These are phyloP conservation scores for Phaffomyces opuntiae DNA, from an alignment of 805 yeast genomes.

Conservation along the genomic window DNA sequence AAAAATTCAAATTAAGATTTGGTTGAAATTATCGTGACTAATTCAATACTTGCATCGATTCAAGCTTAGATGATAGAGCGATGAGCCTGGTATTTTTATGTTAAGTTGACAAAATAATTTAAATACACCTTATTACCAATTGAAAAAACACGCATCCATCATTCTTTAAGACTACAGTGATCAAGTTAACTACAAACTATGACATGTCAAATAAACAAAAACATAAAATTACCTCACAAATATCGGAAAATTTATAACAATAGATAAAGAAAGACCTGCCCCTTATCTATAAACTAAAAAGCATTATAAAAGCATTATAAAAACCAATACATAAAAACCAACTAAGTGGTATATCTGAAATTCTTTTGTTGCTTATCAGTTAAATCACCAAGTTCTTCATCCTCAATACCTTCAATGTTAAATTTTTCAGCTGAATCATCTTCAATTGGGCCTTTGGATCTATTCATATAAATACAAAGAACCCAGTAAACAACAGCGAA, in stretches of 20 bases:
- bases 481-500: constrained; percentile 29
- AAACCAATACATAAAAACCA: neutral
- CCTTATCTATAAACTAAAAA: neutral
- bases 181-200: too few species aligned
- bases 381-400: constrained; percentile 30
- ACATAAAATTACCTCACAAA: too few species aligned
- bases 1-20: too few species aligned
- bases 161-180: too few species aligned
- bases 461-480: constrained; percentile 28
- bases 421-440: constrained; percentile 1
- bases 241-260: neutral
- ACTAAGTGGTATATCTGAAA: constrained; percentile 28
- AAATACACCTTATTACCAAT: too few species aligned
- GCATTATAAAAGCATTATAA: neutral
- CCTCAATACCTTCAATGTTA: constrained; percentile 23
- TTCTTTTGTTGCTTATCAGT: constrained; percentile 32
- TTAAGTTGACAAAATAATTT: too few species aligned
- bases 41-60: too few species aligned
- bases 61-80: too few species aligned
- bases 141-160: too few species aligned
- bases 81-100: too few species aligned
- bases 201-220: too few species aligned
- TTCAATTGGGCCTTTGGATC: constrained; percentile 13
- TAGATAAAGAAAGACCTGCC: neutral
- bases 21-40: too few species aligned